phyloP scores from a whole-genome alignment of 441 rosid genomes.

The Gossypium gossypioides region DNA sequence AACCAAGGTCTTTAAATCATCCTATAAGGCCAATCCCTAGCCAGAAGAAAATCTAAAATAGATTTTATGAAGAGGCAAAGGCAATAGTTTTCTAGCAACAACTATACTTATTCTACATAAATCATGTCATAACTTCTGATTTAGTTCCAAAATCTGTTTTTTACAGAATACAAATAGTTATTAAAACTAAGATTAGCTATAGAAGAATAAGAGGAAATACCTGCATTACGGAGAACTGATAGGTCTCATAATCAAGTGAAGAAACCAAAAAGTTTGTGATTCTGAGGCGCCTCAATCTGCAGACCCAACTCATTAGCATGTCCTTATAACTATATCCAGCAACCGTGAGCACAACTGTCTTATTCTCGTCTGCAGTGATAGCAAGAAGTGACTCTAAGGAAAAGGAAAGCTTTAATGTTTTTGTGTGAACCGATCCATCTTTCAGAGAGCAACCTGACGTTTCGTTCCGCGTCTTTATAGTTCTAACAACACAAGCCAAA shows the following conservation, averaged over 20 bases:
- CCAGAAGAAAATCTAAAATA: neutral
- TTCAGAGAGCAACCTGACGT: constrained; percentile 24
- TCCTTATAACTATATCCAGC: constrained; percentile 92
- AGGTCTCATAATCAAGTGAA: constrained; percentile 82
- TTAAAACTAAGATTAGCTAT: neutral
- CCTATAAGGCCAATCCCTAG: neutral
- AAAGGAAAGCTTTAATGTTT: constrained; percentile 39
- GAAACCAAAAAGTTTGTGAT: constrained; percentile 69
- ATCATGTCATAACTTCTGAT: neutral
- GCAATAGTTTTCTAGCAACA: neutral
- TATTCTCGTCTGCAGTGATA: constrained; percentile 51
- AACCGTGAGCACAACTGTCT: constrained; percentile 63
- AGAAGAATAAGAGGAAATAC: constrained; percentile 27
- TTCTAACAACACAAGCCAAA: constrained; percentile 36
- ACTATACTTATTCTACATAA: neutral
- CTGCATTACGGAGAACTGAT: constrained; percentile 63
- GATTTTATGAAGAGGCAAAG: neutral
- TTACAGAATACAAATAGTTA: neutral
- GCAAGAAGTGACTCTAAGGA: constrained; percentile 66
- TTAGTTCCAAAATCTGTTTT: neutral
- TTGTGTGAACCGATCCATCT: constrained; percentile 27
- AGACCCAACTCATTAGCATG: constrained; percentile 92
- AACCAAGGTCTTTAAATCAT: neutral
- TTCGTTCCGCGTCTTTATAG: constrained; percentile 23
- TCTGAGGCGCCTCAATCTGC: constrained; percentile 60